Base-by-base conservation (phyloP, 2,329 filamentous ascomycete genomes). In the Fusarium buxicola region DNA sequence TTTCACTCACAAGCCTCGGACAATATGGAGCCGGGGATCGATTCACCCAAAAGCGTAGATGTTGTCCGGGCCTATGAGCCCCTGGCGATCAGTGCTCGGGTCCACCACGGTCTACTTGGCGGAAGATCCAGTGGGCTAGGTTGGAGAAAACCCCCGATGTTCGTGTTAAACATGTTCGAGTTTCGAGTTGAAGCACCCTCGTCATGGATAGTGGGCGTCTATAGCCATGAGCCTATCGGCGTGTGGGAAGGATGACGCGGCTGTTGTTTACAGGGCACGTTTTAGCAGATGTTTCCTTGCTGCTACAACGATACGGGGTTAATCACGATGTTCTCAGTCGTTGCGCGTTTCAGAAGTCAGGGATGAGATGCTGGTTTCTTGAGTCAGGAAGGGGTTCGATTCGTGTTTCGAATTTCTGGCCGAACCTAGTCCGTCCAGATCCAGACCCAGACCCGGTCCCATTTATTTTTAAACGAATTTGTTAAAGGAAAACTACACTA, bases 191-290 rank as follows among this genome's bases (percentile, higher is more conserved):
- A 65, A 49, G 40, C 50, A 28, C 35, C 46, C 25, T 43, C 36
- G 47, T 35, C 32, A 46, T 54, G 43, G 52, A 18, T 49, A 24
- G 43, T 49, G 54, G 50, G 35, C 43, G 58, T 32, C 52, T 32
- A 27, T 28, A 48, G 40, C 36, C 44, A 44, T 28, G 16, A 51
- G n/a, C 15, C 12, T 11, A 38, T 62, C 64, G 52, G 45, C 16
- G 58, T 35, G 28, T 58, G 47, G 40, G 45, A 43, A 13, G 47
- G 65, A 63, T 69, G 65, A 70, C 68, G 68, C 65, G 68, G 68
- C 68, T 52, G 30, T 25, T 44, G 63, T 63, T 69, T 60, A 54
- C 53, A 41, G 15, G 28, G 44, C 52, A 46, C 40, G 50, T 40
- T 55, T 59, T 36, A 54, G 55, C 30, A 52, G 52, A 67, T 66